Base-by-base conservation (phyloP, 306 rosid species). In the Vigna trinervia region DNA sequence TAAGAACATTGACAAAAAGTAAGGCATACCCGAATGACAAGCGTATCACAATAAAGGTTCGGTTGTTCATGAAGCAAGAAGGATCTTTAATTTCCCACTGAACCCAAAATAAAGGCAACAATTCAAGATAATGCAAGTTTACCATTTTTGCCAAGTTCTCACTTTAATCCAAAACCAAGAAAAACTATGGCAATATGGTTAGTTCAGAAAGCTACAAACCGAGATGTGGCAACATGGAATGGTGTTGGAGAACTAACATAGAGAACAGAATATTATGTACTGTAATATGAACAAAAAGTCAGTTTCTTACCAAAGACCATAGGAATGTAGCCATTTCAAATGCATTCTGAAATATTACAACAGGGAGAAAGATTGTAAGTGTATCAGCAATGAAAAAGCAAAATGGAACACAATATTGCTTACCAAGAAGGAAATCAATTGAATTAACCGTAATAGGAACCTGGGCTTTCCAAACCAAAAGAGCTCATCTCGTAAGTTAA, bases 391-490 rank as follows among this genome's bases (percentile, higher is more conserved):
- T 47, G 19, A 38, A 56, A 34, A 76, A 76, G 75, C 8, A 47
- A 62, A 73, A 48, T n/a, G 41, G 52, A 22, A 50, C 14, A 50
- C n/a, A 38, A 59, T 14, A 26, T 28, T 22, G 23, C 87, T 51
- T 59, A 89, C 98, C 91, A 90, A 91, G 84, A 90, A 94, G 65
- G 97, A 90, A 84, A 95, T 90, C 58, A 95, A 76, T 22, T 95
- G 97, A 61, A 92, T 89, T 66, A 89, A 52, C 83, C 84, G 73
- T 66, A 95, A 82, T 46, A 95, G 89, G 75, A 92, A 83, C 89
- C 87, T 79, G 7, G 98, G 98, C 67, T 83, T 95, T 79, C 93
- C 88, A 84, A 95, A 92, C 98, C 98, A 95, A 77, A 95, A 95
- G 56, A 90, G 95, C 17, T 92, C 91, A 76, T 95, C 99, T 80